phyloP scores from a whole-genome alignment of 2,329 filamentous ascomycete genomes.

The Hymenoscyphus fraxineus region DNA sequence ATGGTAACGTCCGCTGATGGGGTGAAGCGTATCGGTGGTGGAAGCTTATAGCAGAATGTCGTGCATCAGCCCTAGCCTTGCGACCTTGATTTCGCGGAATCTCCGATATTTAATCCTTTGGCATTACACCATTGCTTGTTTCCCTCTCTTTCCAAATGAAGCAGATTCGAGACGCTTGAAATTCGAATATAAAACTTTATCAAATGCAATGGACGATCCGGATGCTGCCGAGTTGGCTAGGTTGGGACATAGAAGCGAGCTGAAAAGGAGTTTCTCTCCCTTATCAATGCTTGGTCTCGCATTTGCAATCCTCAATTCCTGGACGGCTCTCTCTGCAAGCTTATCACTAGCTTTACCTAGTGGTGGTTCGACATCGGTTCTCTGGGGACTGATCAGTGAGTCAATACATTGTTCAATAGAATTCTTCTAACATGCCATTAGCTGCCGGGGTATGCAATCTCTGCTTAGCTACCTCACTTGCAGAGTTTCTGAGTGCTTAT shows the following conservation, averaged over 20 bases:
- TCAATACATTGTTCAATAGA: conserved; percentile 19
- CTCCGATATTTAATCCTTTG: background rate
- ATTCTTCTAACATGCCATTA: conserved; percentile 49
- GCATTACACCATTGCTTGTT: background rate
- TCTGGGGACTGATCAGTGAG: conserved; percentile 65
- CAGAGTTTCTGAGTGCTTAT: conserved; percentile 54
- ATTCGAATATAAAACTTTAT: background rate
- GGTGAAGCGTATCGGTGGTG: background rate
- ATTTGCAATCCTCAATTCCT: conserved; percentile 55
- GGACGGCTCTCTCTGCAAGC: conserved; percentile 49
- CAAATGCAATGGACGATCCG: conserved; percentile 4
- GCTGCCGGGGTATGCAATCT: conserved; percentile 50
- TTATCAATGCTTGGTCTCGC: conserved; percentile 57
- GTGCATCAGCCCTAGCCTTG: background rate
- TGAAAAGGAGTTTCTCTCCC: conserved; percentile 53
- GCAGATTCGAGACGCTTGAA: background rate
- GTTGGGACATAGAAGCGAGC: conserved; percentile 46
- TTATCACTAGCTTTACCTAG: conserved; percentile 57
- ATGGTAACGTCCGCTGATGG: background rate
- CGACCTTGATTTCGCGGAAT: background rate
- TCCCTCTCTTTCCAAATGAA: background rate
- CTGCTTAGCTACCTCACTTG: conserved; percentile 53
- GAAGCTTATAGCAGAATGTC: background rate
- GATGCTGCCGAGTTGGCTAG: conserved; percentile 45
- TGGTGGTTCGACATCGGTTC: conserved; percentile 65